Percentiles rank a stretch among this genome's conserved stretches.
Conservation (phyloP, 2,329 filamentous ascomycete genomes). For the Seiridium cupressi region DNA sequence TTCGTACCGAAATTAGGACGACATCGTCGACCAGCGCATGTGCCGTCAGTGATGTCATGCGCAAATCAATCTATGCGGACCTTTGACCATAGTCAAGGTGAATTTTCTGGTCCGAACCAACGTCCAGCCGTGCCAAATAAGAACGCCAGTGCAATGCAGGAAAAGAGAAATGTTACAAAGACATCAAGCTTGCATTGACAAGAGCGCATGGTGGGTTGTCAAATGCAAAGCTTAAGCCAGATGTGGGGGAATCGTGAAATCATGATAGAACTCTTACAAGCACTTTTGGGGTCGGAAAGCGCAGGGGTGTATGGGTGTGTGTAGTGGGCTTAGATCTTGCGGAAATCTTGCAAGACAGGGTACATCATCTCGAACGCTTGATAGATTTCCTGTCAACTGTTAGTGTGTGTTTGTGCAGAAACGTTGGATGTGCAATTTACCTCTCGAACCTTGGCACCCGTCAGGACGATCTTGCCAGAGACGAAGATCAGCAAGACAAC, state of each 20-base stretch:
- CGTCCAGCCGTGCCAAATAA: slow-evolving; percentile 21
- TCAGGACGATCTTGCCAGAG: slow-evolving; percentile 96
- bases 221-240: neutral
- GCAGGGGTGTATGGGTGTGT: slow-evolving; percentile 11
- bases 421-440: neutral
- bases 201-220: too few species aligned
- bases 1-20: slow-evolving; percentile 33
- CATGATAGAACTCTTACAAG: slow-evolving; percentile 24
- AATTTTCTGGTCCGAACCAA: slow-evolving; percentile 26
- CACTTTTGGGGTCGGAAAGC: slow-evolving; percentile 11
- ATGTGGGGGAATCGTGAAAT: slow-evolving; percentile 22
- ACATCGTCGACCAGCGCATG: slow-evolving; percentile 39
- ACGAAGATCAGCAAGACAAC: slow-evolving; percentile 98
- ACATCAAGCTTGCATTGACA: neutral
- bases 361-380: slow-evolving; percentile 97
- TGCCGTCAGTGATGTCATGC: slow-evolving; percentile 33
- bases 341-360: slow-evolving; percentile 78
- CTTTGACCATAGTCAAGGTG: slow-evolving; percentile 21
- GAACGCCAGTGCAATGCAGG: slow-evolving; percentile 61
- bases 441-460: slow-evolving; percentile 95
- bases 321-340: slow-evolving; percentile 46
- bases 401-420: neutral
- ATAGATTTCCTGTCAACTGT: slow-evolving; percentile 70
- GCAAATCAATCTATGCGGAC: slow-evolving; percentile 27
- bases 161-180: slow-evolving; percentile 28